Evolutionary conservation across 2,329 filamentous ascomycete genomes (phyloP), one percentile per base, ranked within the genome.

Genomic region (Xylariaceae sp.): DNA sequence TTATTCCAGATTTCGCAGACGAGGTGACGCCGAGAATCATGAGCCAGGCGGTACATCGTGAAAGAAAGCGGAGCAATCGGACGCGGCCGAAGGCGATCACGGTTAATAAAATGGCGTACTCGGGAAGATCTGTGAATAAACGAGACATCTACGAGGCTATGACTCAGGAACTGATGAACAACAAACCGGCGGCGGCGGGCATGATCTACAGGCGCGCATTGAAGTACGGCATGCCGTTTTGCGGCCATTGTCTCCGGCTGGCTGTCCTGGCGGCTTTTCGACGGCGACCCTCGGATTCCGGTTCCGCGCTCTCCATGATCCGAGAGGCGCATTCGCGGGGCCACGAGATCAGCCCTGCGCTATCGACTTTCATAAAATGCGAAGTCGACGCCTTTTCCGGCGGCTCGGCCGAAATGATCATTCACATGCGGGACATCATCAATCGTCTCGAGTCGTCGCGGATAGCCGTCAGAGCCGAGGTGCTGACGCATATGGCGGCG

Each of bases 211-310:
- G 65, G 49, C 64, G 64, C 30, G 72, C 72, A 0, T 44, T 69
- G 1, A 60, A 58, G 7, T 64, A 60, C 3, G 70, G 72, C 19
- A 67, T 77, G 61, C 65, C 67, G 1, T 69, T 70, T 55, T 74
- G 71, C 31, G 62, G 63, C 2, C 69, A 72, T 29, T 77, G 74
- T 51, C 68, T 81, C 11, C 72, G 74, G n/a, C 67, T 80, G 4
- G 77, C 75, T 6, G 73, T 81, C 6, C 61, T 72, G 7, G 76
- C 77, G 1, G 68, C 72, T 11, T 61, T 80, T 49, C 65, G 65
- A 12, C 45, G 63, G 12, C 64, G 71, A 39, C 64, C 63, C 3
- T 54, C 63, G 2, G 61, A 65, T 43, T 55, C 70, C 47, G 54
- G 62, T 46, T 46, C 62, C 26, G 76, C 78, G 1, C 65, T 71